Base-by-base conservation (phyloP, 371 early-diverging fungal species). In the Mortierella polycephala region DNA sequence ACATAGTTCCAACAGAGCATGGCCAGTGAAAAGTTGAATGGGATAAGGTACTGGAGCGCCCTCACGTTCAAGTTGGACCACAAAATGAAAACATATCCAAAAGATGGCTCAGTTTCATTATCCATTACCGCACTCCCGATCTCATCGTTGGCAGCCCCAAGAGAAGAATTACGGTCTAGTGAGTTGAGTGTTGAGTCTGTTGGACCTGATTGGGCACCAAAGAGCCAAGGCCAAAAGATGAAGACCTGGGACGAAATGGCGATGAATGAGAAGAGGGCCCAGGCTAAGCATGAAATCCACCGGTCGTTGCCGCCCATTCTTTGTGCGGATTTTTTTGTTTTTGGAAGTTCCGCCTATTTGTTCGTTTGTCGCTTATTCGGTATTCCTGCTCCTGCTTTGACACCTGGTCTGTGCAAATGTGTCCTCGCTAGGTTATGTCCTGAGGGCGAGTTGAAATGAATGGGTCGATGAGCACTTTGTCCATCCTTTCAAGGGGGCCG, bases 1-100 rank as follows among this genome's bases (percentile, higher is more conserved):
- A 85, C 89, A 82, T 96, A 98, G 85, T 96, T 89, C 86, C 23
- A 85, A 57, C 53, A 86, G 30, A 77, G 61, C 71, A 77, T 71
- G 16, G 23, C 40, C 30, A 68, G 60, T 11, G 72, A 67, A 57
- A 63, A 61, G 55, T 77, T 71, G 62, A 77, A 71, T 7, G 77
- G 77, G 20, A 77, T 42, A 7, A 77, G 56, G 46, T 75, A 75
- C 30, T 67, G 40, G n/a, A 75, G 30, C 30, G 76, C 76, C 60
- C 40, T 71, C 11, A 75, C 76, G 42, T 75, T 75, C 57, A 75
- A 37, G 37, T 75, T 63, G 11, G 49, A 37, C 76, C 71, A 71
- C 63, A 75, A 56, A 46, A 60, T 53, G 45, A 51, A 18, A 39
- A 75, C 13, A 46, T 60, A 67, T 14, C 71, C 75, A 37, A 69